These are phyloP conservation scores for Paraconiothyrium sp. DNA, from an alignment of 2,329 filamentous ascomycete species.

Conservation along the genomic window DNA sequence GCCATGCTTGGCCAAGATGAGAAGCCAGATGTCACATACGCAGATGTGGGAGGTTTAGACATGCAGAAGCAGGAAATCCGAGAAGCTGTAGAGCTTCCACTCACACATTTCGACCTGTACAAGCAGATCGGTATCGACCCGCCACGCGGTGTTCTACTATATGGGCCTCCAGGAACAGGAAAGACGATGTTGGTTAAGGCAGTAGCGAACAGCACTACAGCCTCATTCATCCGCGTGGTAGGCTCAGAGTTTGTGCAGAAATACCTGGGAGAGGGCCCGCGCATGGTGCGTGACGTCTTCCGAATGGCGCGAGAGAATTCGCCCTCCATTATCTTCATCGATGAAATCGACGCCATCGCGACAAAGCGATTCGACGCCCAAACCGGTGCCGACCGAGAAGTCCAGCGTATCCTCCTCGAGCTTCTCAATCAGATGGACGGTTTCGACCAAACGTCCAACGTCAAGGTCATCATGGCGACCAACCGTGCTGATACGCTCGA, in stretches of 20 bases:
- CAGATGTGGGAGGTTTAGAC: constrained; percentile 95
- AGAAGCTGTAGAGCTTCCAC: constrained; percentile 93
- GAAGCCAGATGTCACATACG: constrained; percentile 98
- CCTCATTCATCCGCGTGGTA: constrained; percentile 97
- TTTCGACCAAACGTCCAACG: constrained; percentile 98
- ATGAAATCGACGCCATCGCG: constrained; percentile 98
- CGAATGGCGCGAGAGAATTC: constrained; percentile 99
- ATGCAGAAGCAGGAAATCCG: constrained; percentile 99
- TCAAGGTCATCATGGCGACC: constrained; percentile 99
- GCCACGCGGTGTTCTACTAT: constrained; percentile 92
- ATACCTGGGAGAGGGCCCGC: constrained; percentile 95
- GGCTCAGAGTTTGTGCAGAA: constrained; percentile 99
- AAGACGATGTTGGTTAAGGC: constrained; percentile 99
- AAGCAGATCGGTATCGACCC: constrained; percentile 99
- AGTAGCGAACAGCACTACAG: constrained; percentile 96
- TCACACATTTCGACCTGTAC: constrained; percentile 98
- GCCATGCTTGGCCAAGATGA: constrained; percentile 96
- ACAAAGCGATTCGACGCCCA: constrained; percentile 99
- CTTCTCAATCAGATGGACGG: constrained; percentile 99
- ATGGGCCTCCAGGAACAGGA: constrained; percentile 93
- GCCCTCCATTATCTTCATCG: constrained; percentile 98
- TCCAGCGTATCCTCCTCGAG: constrained; percentile 97
- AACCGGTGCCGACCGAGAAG: constrained; percentile 96
- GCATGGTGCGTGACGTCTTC: constrained; percentile 99
- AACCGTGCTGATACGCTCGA: constrained; percentile 98